Percentiles rank a stretch among this genome's conserved stretches.
Evolutionary conservation across 2,329 filamentous ascomycete species (phyloP).

Genomic region (Epichloe gansuensis): DNA sequence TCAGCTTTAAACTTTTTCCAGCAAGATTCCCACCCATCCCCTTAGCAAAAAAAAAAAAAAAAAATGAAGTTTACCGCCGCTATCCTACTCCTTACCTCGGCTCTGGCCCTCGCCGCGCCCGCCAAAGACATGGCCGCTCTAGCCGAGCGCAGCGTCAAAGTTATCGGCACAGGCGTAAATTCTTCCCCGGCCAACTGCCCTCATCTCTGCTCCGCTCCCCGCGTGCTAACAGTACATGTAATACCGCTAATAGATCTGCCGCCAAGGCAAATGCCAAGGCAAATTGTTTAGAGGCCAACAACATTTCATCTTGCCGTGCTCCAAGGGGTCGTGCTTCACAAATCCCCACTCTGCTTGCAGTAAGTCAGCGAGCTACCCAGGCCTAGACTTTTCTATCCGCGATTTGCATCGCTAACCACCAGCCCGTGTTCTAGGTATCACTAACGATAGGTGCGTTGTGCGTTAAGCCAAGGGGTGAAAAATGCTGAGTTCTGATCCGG

Average conservation of each 20-base stretch:
- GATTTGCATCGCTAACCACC: not conserved
- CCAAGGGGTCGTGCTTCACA: not conserved
- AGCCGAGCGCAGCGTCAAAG: not conserved
- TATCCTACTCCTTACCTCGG: not conserved
- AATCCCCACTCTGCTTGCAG: not conserved
- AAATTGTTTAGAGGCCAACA: no score
- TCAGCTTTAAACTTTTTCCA: no score
- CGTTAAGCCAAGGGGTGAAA: no score
- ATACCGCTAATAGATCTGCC: not conserved
- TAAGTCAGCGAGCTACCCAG: not conserved
- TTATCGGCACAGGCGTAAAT: not conserved
- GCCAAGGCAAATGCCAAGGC: not conserved
- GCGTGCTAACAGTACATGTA: no score
- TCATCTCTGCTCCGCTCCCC: not conserved
- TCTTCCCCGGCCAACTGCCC: not conserved
- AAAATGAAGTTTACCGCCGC: constrained; percentile 1
- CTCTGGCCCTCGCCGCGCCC: not conserved
- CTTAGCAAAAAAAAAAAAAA: not conserved
- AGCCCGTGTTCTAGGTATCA: not conserved
- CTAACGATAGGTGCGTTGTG: not conserved
- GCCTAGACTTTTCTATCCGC: no score
- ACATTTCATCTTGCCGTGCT: no score
- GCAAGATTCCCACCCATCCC: not conserved
- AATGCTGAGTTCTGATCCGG: no score
- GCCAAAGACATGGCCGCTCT: not conserved